phyloP scores from a whole-genome alignment of 1,284 basidiomycete species.

The Mycosarcoma mackinlayi region DNA sequence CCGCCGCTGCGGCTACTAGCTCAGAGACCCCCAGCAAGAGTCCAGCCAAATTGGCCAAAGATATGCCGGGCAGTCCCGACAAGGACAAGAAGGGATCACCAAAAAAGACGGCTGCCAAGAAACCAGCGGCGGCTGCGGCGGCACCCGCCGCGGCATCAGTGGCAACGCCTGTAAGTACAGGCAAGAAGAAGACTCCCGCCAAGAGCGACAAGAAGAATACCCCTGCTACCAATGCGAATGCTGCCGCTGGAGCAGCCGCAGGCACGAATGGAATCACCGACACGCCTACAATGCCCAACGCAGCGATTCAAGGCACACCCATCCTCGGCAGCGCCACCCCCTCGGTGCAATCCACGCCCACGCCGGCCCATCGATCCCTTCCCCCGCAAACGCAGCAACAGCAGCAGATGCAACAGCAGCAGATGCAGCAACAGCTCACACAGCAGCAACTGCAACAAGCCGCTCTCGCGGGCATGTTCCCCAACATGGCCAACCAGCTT shows the following conservation, averaged over 20 bases:
- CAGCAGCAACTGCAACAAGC: constrained; percentile 25
- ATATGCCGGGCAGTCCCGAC: constrained; percentile 32
- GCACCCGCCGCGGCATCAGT: constrained; percentile 10
- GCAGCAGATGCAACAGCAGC: constrained; percentile 17
- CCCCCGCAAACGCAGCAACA: constrained; percentile 34
- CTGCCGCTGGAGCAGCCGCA: background rate
- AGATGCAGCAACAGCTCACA: constrained; percentile 30
- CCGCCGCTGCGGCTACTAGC: constrained; percentile 21
- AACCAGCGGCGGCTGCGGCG: constrained; percentile 19
- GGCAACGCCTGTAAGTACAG: constrained; percentile 16
- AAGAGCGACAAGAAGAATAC: constrained; percentile 38
- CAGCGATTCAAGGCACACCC: constrained; percentile 26
- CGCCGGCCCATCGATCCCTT: constrained; percentile 38
- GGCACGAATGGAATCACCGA: constrained; percentile 4
- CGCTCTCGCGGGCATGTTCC: constrained; percentile 26
- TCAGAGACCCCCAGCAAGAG: constrained; percentile 24
- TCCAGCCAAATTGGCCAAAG: constrained; percentile 24
- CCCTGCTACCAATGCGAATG: background rate
- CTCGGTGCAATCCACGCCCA: constrained; percentile 46
- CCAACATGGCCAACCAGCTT: constrained; percentile 19
- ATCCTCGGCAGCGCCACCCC: constrained; percentile 41
- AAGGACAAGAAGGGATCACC: constrained; percentile 45
- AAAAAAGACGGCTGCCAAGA: constrained; percentile 48
- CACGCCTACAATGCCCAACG: background rate
- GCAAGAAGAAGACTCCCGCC: constrained; percentile 45